Evolutionary conservation across 2,329 filamentous ascomycete species (phyloP).

Genomic region (Huntiella decipiens): DNA sequence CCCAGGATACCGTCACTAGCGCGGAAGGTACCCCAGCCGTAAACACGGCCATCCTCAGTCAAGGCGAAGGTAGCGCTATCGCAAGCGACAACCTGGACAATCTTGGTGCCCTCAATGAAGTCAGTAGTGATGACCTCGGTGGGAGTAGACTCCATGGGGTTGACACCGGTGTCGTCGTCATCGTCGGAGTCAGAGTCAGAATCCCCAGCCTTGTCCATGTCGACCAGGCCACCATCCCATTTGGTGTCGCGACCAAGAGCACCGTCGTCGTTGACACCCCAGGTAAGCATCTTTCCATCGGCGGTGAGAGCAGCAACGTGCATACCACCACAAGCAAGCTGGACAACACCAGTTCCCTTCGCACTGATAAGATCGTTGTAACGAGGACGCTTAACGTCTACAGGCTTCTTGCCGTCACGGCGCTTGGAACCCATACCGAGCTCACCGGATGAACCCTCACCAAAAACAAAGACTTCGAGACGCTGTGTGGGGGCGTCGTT

Average conservation of each 20-base stretch:
- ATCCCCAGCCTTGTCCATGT: slow-evolving; percentile 33
- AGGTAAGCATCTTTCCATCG: slow-evolving; percentile 66
- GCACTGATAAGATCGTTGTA: slow-evolving; percentile 48
- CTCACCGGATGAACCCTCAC: slow-evolving; percentile 63
- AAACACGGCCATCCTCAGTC: slow-evolving; percentile 56
- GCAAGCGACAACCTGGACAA: slow-evolving; percentile 45
- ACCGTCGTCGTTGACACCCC: slow-evolving; percentile 76
- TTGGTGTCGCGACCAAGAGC: slow-evolving; percentile 57
- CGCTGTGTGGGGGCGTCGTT: slow-evolving; percentile 43
- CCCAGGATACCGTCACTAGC: slow-evolving; percentile 45
- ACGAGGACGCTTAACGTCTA: slow-evolving; percentile 64
- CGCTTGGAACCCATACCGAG: slow-evolving; percentile 55
- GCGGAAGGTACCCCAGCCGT: slow-evolving; percentile 71
- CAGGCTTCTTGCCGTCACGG: slow-evolving; percentile 40
- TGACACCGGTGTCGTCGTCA: slow-evolving; percentile 46
- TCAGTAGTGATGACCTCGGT: slow-evolving; percentile 36
- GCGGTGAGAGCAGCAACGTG: slow-evolving; percentile 58
- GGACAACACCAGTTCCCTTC: slow-evolving; percentile 54
- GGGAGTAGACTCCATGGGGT: slow-evolving; percentile 54
- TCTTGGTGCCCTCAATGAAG: slow-evolving; percentile 43
- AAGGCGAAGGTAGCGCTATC: slow-evolving; percentile 62
- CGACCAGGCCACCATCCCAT: slow-evolving; percentile 44
- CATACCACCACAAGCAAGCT: slow-evolving; percentile 66
- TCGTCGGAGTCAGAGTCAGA: slow-evolving; percentile 35
- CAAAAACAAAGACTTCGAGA: slow-evolving; percentile 63